Evolutionary conservation across 306 rosid species (phyloP).

Genomic region (Citrullus colocynthis): DNA sequence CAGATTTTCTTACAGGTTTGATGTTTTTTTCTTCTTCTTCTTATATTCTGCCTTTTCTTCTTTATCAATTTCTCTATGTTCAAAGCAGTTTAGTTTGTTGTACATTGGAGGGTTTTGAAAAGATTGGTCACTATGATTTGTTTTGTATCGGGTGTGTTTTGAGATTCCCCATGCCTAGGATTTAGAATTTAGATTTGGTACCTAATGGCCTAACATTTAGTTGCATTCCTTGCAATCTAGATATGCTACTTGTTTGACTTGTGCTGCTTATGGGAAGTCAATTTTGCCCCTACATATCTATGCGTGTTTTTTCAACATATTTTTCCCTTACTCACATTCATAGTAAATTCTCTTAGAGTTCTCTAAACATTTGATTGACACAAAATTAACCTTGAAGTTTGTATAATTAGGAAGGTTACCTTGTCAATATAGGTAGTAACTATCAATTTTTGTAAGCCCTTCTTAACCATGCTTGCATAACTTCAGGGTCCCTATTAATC

Average conservation of each 20-base stretch:
- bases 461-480: too few species aligned
- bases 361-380: too few species aligned
- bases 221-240: background rate
- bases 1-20: background rate
- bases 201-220: background rate
- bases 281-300: background rate
- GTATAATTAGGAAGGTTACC: too few species aligned
- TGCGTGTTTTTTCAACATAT: background rate
- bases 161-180: too few species aligned
- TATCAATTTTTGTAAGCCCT: too few species aligned
- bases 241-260: background rate
- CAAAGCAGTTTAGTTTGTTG: background rate
- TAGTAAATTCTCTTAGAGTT: background rate
- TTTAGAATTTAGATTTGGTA: too few species aligned
- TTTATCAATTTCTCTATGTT: background rate
- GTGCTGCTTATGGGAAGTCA: background rate
- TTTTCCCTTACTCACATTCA: background rate
- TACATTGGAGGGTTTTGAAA: background rate
- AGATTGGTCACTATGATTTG: background rate
- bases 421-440: too few species aligned
- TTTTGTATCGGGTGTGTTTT: background rate
- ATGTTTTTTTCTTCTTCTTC: too few species aligned
- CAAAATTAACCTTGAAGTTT: too few species aligned
- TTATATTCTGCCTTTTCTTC: too few species aligned
- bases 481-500: too few species aligned